A percentile compares a stretch with the other conserved stretches of the same genome.
Evolutionary conservation across 163 green algal genomes (phyloP).

Genomic region (Prototheca cutis): DNA sequence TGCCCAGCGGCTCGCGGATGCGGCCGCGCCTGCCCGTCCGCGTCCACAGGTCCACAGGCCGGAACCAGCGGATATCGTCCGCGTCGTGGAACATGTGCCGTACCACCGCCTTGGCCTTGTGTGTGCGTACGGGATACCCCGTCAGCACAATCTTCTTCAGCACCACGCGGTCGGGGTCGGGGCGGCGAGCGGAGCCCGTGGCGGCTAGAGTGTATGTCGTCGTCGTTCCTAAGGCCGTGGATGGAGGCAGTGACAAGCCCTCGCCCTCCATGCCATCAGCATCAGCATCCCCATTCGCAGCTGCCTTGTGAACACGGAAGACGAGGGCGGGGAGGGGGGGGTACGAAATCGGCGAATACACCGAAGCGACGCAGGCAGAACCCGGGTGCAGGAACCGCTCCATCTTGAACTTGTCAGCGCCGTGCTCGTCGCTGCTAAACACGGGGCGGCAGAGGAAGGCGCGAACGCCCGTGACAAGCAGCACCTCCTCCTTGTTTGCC

Average conservation of each 20-base stretch:
- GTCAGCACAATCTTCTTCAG: slow-evolving; percentile 92
- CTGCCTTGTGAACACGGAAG: slow-evolving; percentile 68
- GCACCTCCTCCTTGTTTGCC: slow-evolving; percentile 75
- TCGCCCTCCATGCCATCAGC: too few relatives aligned
- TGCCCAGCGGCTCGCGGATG: slow-evolving; percentile 90
- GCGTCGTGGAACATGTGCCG: slow-evolving; percentile 93
- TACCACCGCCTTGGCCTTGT: slow-evolving; percentile 88
- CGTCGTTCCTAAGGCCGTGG: too few relatives aligned
- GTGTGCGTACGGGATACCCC: slow-evolving; percentile 64
- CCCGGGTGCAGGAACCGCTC: slow-evolving; percentile 81
- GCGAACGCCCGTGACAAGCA: slow-evolving; percentile 71
- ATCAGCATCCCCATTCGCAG: not conserved
- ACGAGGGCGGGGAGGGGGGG: slow-evolving; percentile 75
- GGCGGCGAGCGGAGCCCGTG: slow-evolving; percentile 56
- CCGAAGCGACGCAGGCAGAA: slow-evolving; percentile 40
- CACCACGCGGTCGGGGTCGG: slow-evolving; percentile 81
- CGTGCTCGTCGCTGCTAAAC: slow-evolving; percentile 65
- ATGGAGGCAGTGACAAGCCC: too few relatives aligned
- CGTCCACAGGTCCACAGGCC: slow-evolving; percentile 83
- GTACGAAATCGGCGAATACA: slow-evolving; percentile 85
- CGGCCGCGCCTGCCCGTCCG: slow-evolving; percentile 78
- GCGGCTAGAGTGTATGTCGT: slow-evolving; percentile 15
- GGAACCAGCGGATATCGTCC: slow-evolving; percentile 88
- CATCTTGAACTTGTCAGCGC: slow-evolving; percentile 89
- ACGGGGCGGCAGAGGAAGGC: slow-evolving; percentile 57